These are phyloP conservation scores for Paramecium bursaria DNA, from an alignment of 73 alveolate genomes.

Conservation along the genomic window DNA sequence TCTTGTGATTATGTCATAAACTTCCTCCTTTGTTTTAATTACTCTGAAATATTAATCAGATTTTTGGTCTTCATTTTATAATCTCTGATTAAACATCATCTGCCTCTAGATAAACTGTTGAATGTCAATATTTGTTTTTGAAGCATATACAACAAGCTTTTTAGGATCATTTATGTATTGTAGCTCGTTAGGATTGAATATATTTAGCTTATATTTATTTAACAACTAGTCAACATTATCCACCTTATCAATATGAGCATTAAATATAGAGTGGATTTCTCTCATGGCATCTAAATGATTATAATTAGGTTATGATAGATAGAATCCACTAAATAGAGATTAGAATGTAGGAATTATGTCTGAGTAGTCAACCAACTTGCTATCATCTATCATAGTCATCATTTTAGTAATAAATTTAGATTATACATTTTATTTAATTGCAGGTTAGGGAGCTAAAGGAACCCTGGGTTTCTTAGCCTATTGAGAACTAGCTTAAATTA, in stretches of 20 bases:
- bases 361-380: constrained; percentile 52
- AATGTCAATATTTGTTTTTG: constrained; percentile 57
- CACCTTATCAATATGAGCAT: constrained; percentile 59
- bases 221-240: constrained; percentile 67
- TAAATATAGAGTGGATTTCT: constrained; percentile 41
- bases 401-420: constrained; percentile 41
- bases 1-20: constrained; percentile 97
- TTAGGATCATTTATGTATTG: constrained; percentile 58
- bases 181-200: constrained; percentile 52
- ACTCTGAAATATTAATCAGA: constrained; percentile 89
- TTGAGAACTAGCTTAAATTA: constrained; percentile 6
- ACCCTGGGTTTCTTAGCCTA: constrained; percentile 31
- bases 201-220: constrained; percentile 36
- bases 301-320: constrained; percentile 4
- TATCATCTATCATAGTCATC: constrained; percentile 57
- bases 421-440: constrained; percentile 10
- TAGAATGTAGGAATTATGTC: constrained; percentile 55
- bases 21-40: constrained; percentile 93
- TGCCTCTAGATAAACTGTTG: constrained; percentile 40
- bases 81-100: constrained; percentile 42
- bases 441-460: constrained; percentile 12
- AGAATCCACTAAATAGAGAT: constrained; percentile 57
- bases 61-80: constrained; percentile 73
- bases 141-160: constrained; percentile 25
- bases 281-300: constrained; percentile 70